Percentiles rank a stretch among this genome's conserved stretches.
phyloP scores from a whole-genome alignment of 495 filamentous ascomycete genomes.

The Aspergillus funiculosus region DNA sequence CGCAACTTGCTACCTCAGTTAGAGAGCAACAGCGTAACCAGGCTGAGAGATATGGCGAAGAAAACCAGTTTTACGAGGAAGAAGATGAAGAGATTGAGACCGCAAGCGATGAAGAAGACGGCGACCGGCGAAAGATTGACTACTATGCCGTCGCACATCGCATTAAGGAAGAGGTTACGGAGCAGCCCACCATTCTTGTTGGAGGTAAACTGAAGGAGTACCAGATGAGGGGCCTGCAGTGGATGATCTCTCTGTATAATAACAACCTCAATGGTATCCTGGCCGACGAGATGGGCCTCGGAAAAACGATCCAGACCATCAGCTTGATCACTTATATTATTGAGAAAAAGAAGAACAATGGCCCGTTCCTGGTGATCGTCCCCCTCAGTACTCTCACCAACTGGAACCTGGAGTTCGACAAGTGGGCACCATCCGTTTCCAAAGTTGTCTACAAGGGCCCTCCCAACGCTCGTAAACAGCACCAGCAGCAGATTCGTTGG shows the following conservation, averaged over 20 bases:
- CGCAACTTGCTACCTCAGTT: conserved; percentile 89
- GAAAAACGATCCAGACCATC: conserved; percentile 99
- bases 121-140: conserved; percentile 71
- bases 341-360: conserved; percentile 86
- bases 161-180: conserved; percentile 81
- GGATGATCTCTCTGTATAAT: conserved; percentile 99
- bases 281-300: conserved; percentile 98
- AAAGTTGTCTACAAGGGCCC: conserved; percentile 96
- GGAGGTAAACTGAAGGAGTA: conserved; percentile 95
- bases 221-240: conserved; percentile 94
- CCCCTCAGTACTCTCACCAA: conserved; percentile 95
- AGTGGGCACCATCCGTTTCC: conserved; percentile 85
- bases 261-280: conserved; percentile 99
- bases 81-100: conserved; percentile 60
- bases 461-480: conserved; percentile 78
- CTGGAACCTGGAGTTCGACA: conserved; percentile 98
- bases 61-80: conserved; percentile 51
- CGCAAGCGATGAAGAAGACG: conserved; percentile 65
- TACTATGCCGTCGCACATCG: conserved; percentile 98
- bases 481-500: conserved; percentile 89
- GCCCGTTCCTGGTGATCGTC: conserved; percentile 94
- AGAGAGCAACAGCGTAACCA: conserved; percentile 83
- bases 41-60: conserved; percentile 68
- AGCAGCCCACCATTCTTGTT: conserved; percentile 77
- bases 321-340: conserved; percentile 95